These are phyloP conservation scores for Aquanectria penicillioides DNA, from an alignment of 2,329 filamentous ascomycete species.

Conservation along the genomic window DNA sequence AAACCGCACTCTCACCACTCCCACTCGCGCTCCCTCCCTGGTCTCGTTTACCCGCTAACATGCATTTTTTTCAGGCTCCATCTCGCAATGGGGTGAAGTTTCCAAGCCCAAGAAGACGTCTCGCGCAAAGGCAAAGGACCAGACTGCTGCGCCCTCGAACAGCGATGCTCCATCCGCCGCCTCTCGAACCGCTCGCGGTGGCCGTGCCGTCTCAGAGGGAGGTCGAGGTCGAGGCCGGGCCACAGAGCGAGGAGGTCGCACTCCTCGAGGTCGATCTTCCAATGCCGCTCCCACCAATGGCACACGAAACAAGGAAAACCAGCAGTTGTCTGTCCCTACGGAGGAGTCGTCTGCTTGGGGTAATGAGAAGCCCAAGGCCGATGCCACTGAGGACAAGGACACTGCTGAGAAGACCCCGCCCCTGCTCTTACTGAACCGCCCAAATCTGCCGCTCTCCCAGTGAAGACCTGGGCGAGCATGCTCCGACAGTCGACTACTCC, in stretches of 20 bases:
- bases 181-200: constrained; percentile 65
- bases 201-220: constrained; percentile 69
- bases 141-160: constrained; percentile 60
- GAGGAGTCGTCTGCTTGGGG: constrained; percentile 70
- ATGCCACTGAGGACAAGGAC: constrained; percentile 48
- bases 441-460: constrained; percentile 51
- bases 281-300: constrained; percentile 68
- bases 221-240: constrained; percentile 71
- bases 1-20: constrained; percentile 16
- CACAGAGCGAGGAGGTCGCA: constrained; percentile 70
- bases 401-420: constrained; percentile 44
- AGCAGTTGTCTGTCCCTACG: constrained; percentile 72
- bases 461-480: constrained; percentile 81
- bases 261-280: constrained; percentile 71
- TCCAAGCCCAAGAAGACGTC: constrained; percentile 82
- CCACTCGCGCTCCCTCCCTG: neutral
- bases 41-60: constrained; percentile 39
- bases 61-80: constrained; percentile 65
- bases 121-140: constrained; percentile 77
- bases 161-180: constrained; percentile 57
- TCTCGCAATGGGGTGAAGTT: constrained; percentile 87
- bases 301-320: constrained; percentile 65
- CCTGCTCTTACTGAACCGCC: constrained; percentile 49
- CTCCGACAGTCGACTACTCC: constrained; percentile 68
- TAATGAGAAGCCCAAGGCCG: constrained; percentile 50